Evolutionary conservation across 1,284 basidiomycete genomes (phyloP), one percentile per base, ranked within the genome.

Genomic region (Pterula multifida): DNA sequence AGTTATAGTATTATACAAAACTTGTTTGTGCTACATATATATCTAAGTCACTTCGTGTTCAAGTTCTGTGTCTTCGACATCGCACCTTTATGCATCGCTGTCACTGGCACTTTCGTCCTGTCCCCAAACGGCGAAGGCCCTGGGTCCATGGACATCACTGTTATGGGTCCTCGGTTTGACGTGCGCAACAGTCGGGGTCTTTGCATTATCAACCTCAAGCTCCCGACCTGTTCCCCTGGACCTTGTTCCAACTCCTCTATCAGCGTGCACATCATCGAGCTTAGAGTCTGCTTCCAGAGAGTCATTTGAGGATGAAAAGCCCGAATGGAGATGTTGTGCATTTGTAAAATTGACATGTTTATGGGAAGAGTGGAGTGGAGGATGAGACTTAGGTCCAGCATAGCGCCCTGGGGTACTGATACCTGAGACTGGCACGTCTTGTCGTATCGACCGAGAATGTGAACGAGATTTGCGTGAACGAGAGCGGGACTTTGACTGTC

Each of bases 81-180:
- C n/a, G n/a, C n/a, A n/a, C n/a, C n/a, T n/a, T n/a, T n/a, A n/a
- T n/a, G 39, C 39, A 42, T 86, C 84, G 53, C 73, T 81, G 58
- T 87, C 85, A 55, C 85, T 88, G 17, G 84, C 72, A 57, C 85
- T 90, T 63, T 92, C 90, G 61, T 92, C 90, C 47, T 87, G 82
- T 1, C 87, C 88, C 78, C 80, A 86, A 17, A 86, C 86, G 50
- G 85, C 82, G 58, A 90, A 88, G 35, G 85, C 84, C 24, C 79
- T 67, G 47, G 71, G 73, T 52, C 65, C 64, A 49, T 67, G 66
- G 25, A 63, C 61, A 48, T 65, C 60, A 48, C 67, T 66, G 42
- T 17, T 9, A 23, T 13, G 54, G 53, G 63, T 54, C 49, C 62
- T 58, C 54, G 66, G 61, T 24, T 50, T 65, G 60, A 64, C 61